Base-by-base conservation (phyloP, 208 protist genomes). In the Trypanosoma boissoni region DNA sequence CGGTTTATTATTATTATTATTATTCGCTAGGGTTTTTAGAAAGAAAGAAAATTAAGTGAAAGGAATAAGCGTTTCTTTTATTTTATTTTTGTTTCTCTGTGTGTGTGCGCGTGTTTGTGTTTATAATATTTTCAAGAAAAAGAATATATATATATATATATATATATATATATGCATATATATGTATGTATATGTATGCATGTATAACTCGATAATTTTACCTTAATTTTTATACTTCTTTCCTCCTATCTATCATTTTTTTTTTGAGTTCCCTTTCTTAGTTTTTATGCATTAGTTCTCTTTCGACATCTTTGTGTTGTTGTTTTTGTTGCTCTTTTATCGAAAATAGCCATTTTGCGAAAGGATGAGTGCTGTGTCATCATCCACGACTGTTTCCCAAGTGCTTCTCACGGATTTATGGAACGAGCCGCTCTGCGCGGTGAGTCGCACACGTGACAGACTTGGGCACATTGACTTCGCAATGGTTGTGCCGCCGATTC, bases 381-480 rank as follows among this genome's bases (percentile, higher is more conserved):
- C 42, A 16, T 21, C 23, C 9, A 28, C 42, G 12, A 52, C 41
- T 23, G 21, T 86, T 18, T 44, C 34, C 4, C 76, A 64, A 2
- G 27, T 80, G 31, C 50, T 87, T 26, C 57, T 91, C 29, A 83
- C 81, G 21, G 82, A 92, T 52, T 55, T 94, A 10, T 94, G 88
- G 88, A 58, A 64, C 24, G 84, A 83, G 56, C 88, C 88, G 43
- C 74, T 94, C n/a, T 28, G 72, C 54, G 78, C 88, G 3, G 46
- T 58, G 46, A 92, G 84, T 70, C 76, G 84, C 43, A 94, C 88
- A 10, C 46, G 68, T 4, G 82, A 91, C 10, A 68, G 80, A 9
- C 56, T 92, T 12, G 85, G 83, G 29, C 78, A 87, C 56, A 95
- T 95, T 67, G 89, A 95, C 76, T 95, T 92, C 57, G 79, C 55